Conservation (phyloP, 805 yeast genomes). For the Lachancea waltii region DNA sequence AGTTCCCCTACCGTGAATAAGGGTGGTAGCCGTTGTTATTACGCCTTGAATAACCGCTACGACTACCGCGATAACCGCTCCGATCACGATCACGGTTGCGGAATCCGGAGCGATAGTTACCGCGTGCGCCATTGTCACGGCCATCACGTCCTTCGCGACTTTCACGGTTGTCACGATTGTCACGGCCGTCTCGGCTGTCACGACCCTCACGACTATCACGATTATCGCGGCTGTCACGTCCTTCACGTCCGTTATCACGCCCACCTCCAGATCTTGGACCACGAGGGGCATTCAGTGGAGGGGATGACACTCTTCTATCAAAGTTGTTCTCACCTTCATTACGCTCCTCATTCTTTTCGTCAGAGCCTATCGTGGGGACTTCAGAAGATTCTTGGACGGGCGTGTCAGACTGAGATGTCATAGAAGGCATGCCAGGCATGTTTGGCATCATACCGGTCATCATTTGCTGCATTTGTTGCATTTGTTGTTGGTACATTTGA, state of each 20-base stretch:
- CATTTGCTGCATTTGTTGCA: conserved; percentile 34
- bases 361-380: conserved; percentile 27
- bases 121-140: conserved; percentile 28
- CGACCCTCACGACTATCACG: conserved; percentile 28
- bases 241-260: conserved; percentile 27
- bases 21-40: conserved; percentile 30
- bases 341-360: conserved; percentile 19
- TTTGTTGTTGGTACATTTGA: conserved; percentile 32
- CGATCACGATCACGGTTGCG: conserved; percentile 22
- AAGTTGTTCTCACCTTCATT: conserved; percentile 16
- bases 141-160: conserved; percentile 25
- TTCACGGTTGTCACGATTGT: conserved; percentile 35
- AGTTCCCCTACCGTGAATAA: conserved; percentile 23
- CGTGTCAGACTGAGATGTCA: conserved; percentile 19
- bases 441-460: conserved; percentile 22
- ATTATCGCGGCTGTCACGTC: conserved; percentile 17
- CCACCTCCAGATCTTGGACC: conserved; percentile 38
- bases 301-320: conserved; percentile 21
- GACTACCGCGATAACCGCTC: conserved; percentile 23
- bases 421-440: conserved; percentile 17
- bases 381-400: conserved; percentile 20
- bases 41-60: conserved; percentile 19
- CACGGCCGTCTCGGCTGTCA: conserved; percentile 28
- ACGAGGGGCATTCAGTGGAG: conserved; percentile 40
- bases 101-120: conserved; percentile 12